phyloP scores from a whole-genome alignment of 2,329 filamentous ascomycete genomes.

The Hortaea werneckii region DNA sequence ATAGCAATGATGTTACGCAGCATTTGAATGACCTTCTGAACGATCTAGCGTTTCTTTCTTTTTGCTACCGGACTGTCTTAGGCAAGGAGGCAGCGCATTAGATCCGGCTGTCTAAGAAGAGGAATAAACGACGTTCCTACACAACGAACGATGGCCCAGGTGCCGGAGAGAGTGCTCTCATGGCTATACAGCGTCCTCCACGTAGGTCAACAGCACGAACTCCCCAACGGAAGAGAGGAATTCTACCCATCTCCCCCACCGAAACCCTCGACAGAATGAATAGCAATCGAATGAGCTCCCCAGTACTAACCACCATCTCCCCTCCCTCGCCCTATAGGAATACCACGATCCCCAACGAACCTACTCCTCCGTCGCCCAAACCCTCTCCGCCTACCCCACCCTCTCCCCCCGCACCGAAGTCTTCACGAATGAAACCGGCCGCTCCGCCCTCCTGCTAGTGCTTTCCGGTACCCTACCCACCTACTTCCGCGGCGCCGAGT shows the following conservation, averaged over 20 bases:
- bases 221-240: too few species aligned
- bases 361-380: conserved; percentile 81
- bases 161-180: conserved; percentile 82
- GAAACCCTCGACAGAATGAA: not conserved
- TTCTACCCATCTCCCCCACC: not conserved
- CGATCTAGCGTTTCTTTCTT: too few species aligned
- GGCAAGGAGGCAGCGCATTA: too few species aligned
- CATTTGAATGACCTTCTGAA: too few species aligned
- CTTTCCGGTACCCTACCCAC: conserved; percentile 86
- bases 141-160: conserved; percentile 33
- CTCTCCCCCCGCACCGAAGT: conserved; percentile 84
- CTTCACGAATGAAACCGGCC: conserved; percentile 86
- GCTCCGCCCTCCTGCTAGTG: conserved; percentile 75
- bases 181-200: conserved; percentile 85
- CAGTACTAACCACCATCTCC: too few species aligned
- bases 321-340: conserved; percentile 49
- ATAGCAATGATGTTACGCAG: too few species aligned
- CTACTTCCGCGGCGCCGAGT: conserved; percentile 75
- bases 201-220: conserved; percentile 4
- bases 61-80: too few species aligned
- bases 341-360: conserved; percentile 88
- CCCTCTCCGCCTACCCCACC: conserved; percentile 67
- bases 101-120: too few species aligned
- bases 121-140: too few species aligned
- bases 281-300: too few species aligned